A percentile compares a stretch with the other conserved stretches of the same genome.
phyloP scores from a whole-genome alignment of 331 rosid species.

The Pyrus hybrid region DNA sequence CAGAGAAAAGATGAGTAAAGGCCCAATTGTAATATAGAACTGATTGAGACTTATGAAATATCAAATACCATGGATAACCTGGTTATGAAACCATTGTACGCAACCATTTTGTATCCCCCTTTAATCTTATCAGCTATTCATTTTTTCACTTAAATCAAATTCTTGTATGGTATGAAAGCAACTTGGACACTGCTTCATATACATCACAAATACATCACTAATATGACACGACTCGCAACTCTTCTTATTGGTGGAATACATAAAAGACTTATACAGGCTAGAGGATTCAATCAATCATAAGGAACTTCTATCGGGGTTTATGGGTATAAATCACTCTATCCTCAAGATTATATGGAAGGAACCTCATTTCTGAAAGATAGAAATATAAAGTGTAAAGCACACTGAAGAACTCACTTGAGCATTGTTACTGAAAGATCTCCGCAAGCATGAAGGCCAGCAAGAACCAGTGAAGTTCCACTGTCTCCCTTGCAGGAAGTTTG shows the following conservation, averaged over 20 bases:
- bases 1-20: background rate
- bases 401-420: conserved; percentile 61
- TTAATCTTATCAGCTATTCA: background rate
- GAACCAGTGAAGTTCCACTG: conserved; percentile 45
- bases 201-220: background rate
- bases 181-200: background rate
- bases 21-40: background rate
- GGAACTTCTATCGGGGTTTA: background rate
- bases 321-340: background rate
- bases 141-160: background rate
- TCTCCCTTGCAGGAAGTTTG: conserved; percentile 21
- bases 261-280: background rate
- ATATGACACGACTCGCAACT: background rate
- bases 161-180: background rate
- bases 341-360: background rate
- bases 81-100: background rate
- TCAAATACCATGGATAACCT: background rate
- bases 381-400: conserved; percentile 4
- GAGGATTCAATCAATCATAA: background rate
- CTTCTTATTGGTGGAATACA: background rate
- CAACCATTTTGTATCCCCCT: background rate
- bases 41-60: background rate
- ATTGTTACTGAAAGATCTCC: conserved; percentile 93
- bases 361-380: background rate
- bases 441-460: conserved; percentile 98